These are phyloP conservation scores for Mycena polygramma DNA, from an alignment of 768 basidiomycete species.

Conservation along the genomic window DNA sequence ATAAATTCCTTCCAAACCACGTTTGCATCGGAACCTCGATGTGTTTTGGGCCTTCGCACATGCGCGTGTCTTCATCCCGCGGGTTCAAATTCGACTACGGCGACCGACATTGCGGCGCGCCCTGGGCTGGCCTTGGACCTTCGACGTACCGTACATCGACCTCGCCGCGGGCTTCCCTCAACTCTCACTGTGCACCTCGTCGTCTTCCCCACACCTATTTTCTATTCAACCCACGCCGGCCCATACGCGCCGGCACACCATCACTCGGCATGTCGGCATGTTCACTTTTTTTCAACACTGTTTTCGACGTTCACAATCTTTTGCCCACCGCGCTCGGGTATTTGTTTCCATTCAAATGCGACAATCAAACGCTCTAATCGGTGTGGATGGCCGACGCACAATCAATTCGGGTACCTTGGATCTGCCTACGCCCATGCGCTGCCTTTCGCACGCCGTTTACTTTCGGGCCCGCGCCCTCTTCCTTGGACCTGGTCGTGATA, in stretches of 20 bases:
- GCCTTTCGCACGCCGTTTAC: not conserved
- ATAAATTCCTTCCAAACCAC: not conserved
- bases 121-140: too few relatives aligned
- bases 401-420: not conserved
- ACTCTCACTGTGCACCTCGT: too few relatives aligned
- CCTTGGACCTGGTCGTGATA: not conserved
- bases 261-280: constrained; percentile 2
- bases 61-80: not conserved
- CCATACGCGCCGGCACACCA: not conserved
- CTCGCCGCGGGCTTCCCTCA: too few relatives aligned
- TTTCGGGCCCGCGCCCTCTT: not conserved
- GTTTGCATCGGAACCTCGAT: not conserved
- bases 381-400: not conserved
- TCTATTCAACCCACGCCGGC: not conserved
- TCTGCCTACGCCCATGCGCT: too few relatives aligned
- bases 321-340: not conserved
- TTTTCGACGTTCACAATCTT: too few relatives aligned
- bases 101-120: too few relatives aligned
- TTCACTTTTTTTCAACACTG: not conserved
- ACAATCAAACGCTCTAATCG: too few relatives aligned
- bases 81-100: too few relatives aligned
- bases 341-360: not conserved
- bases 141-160: too few relatives aligned
- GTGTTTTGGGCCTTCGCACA: not conserved
- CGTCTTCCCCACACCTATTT: not conserved